phyloP scores from a whole-genome alignment of 176 grass and related monocot genomes.

The sorghum (Sorghum bicolor) region Sorghum_bicolor_NCBIv3 NC_012870.2:2400501-2401000 shows the following conservation, averaged over 20 bases:
- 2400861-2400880: constrained; percentile 17
- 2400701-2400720: constrained; percentile 19
- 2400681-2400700: constrained; percentile 28
- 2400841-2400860: constrained; percentile 14
- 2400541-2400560: too few species aligned
- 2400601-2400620: constrained; percentile 43
- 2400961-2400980: background rate
- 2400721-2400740: constrained; percentile 1
- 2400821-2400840: background rate
- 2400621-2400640: background rate
- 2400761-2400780: constrained; percentile 8
- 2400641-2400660: background rate
- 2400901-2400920: constrained; percentile 53
- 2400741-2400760: constrained; percentile 11
- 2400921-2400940: constrained; percentile 41
- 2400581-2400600: too few species aligned
- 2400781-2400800: constrained; percentile 74
- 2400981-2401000: background rate
- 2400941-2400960: background rate
- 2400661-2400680: background rate
- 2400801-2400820: constrained; percentile 49
- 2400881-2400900: constrained; percentile 23
- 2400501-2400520: too few species aligned
- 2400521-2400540: too few species aligned
- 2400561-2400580: too few species aligned